These are phyloP conservation scores for Piper longum DNA, from an alignment of 164 flowering plant genomes.

Conservation along the genomic window DNA sequence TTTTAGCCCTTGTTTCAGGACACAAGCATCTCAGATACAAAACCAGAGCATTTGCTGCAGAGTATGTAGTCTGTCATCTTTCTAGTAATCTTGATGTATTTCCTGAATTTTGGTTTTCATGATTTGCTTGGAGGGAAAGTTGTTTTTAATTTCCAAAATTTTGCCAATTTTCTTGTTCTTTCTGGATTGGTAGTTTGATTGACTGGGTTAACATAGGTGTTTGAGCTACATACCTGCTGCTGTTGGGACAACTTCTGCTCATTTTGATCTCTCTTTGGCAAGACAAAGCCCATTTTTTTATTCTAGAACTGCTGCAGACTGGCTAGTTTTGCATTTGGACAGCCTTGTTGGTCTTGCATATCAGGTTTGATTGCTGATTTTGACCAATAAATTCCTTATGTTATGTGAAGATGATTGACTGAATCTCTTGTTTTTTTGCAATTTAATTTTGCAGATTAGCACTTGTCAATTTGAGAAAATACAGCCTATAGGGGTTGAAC, in stretches of 20 bases:
- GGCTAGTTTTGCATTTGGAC: conserved; percentile 79
- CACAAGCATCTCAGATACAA: conserved; percentile 79
- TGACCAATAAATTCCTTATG: background rate
- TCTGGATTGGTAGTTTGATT: background rate
- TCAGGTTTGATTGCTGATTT: conserved; percentile 41
- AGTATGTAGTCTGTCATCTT: conserved; percentile 38
- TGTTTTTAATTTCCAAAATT: background rate
- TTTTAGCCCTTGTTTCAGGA: conserved; percentile 21
- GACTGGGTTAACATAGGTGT: conserved; percentile 34
- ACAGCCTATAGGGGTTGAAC: conserved; percentile 80
- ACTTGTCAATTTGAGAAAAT: conserved; percentile 87
- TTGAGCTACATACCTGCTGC: conserved; percentile 75
- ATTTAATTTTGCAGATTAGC: conserved; percentile 44
- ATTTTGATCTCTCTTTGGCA: conserved; percentile 80
- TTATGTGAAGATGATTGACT: background rate
- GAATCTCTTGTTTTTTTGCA: background rate
- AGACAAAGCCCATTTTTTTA: conserved; percentile 21
- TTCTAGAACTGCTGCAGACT: conserved; percentile 35
- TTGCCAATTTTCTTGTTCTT: background rate
- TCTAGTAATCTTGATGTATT: background rate
- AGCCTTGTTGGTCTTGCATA: conserved; percentile 89
- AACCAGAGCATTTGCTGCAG: conserved; percentile 95
- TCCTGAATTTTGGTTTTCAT: background rate
- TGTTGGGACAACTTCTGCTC: conserved; percentile 74
- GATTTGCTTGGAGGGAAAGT: background rate